Percentiles rank a stretch among this genome's conserved stretches.
These are phyloP conservation scores for Leccinum incarnatum DNA, from an alignment of 768 basidiomycete species.

Conservation along the genomic window DNA sequence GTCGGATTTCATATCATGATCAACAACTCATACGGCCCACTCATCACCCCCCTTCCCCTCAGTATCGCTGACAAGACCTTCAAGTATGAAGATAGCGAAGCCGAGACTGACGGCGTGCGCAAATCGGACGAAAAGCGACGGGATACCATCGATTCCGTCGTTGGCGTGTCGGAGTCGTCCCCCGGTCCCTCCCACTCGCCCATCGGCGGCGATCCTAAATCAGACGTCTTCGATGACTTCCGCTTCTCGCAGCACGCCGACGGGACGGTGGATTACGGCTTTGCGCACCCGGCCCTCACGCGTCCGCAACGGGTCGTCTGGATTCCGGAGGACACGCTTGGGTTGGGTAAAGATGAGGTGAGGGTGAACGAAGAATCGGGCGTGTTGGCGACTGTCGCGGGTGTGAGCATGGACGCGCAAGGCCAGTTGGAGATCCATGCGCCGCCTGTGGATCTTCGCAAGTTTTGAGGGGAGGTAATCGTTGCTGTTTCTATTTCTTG, in stretches of 20 bases:
- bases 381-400: conserved; percentile 46
- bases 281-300: conserved; percentile 82
- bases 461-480: conserved; percentile 20
- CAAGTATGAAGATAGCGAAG: conserved; percentile 19
- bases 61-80: conserved; percentile 72
- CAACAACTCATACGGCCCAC: conserved; percentile 76
- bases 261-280: conserved; percentile 53
- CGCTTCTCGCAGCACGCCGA: conserved; percentile 26
- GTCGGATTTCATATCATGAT: conserved; percentile 71
- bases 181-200: conserved; percentile 4
- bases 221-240: conserved; percentile 15
- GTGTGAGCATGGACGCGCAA: conserved; percentile 58
- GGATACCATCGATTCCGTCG: conserved; percentile 10
- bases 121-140: conserved; percentile 17
- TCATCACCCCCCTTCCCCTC: conserved; percentile 72
- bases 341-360: conserved; percentile 60
- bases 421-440: conserved; percentile 46
- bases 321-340: conserved; percentile 68
- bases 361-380: conserved; percentile 49
- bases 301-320: conserved; percentile 77
- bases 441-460: conserved; percentile 27
- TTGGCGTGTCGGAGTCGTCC: conserved; percentile 6
- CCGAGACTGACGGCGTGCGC: background rate
- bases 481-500: background rate
- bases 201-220: background rate